Base-by-base conservation (phyloP, 1,284 basidiomycete species). In the Boletus albobrunnescens region DNA sequence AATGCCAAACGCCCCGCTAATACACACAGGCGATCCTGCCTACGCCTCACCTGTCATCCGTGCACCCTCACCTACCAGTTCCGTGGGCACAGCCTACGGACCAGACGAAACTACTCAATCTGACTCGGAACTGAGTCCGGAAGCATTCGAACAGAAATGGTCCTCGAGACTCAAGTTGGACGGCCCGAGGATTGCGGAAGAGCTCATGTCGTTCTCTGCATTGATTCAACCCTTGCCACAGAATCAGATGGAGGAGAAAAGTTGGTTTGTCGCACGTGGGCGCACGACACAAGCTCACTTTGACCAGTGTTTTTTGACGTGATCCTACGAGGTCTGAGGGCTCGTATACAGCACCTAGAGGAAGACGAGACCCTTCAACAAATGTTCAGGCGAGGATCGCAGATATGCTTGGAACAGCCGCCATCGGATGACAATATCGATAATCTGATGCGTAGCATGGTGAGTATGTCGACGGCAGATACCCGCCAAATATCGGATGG, bases 21-120 rank as follows among this genome's bases (percentile, higher is more conserved):
- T 68, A 31, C 67, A 69, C 43, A 44, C 54, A 1, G 63, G 63
- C 28, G 67, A 65, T 38, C 67, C 76, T 19, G 77, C 76, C 53
- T 87, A 87, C 55, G 80, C 79, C 16, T 73, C 79, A 6, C 82
- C 84, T 9, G 73, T 85, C 38, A 71, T 85, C 30, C 80, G 84
- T 17, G 74, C 78, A 6, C 75, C 83, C 1, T 87, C 85, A 3
- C 85, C 85, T 16, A 77, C 82, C 13, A 84, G 81, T 52, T 85
- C 85, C 6, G 74, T 88, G 35, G 84, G 81, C 43, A 85, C 83
- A 24, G 69, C 75, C 8, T 82, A 85, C 48, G 76, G 72, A 7
- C 71, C 71, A 20, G 85, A 87, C 60, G 77, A 81, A 55, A 84
- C 82, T 1, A 71, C 71, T 13, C 63, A 68, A 19, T 78, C 75